These are phyloP conservation scores for Colletotrichum lupini DNA, from an alignment of 2,329 filamentous ascomycete species.

Conservation along the genomic window DNA sequence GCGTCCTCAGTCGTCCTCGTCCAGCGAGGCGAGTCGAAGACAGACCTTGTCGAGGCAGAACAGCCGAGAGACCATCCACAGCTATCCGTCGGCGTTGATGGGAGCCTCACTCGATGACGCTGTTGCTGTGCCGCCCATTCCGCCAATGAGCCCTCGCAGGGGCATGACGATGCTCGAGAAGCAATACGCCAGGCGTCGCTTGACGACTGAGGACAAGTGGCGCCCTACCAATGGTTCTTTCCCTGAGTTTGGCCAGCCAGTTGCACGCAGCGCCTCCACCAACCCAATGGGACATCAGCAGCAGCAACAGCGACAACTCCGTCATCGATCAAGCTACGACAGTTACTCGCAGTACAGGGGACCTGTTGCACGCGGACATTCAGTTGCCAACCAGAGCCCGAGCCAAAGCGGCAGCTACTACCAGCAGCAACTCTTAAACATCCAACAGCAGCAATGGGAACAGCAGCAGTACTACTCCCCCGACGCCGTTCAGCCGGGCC, in stretches of 20 bases:
- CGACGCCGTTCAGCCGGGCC: constrained; percentile 47
- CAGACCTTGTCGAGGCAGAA: constrained; percentile 33
- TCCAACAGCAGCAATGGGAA: constrained; percentile 40
- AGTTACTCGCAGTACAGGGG: constrained; percentile 36
- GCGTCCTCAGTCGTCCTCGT: constrained; percentile 49
- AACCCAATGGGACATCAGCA: constrained; percentile 15
- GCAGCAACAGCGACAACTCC: constrained; percentile 38
- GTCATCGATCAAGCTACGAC: constrained; percentile 49
- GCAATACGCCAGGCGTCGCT: constrained; percentile 29
- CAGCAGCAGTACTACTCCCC: constrained; percentile 40
- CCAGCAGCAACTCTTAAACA: constrained; percentile 25
- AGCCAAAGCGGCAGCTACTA: constrained; percentile 30
- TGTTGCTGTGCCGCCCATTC: constrained; percentile 37
- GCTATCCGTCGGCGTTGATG: constrained; percentile 37
- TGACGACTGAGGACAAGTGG: not conserved
- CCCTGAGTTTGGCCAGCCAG: not conserved
- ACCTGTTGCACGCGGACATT: constrained; percentile 16
- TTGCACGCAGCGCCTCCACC: constrained; percentile 13
- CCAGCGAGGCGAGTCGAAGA: constrained; percentile 34
- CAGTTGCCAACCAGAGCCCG: constrained; percentile 31
- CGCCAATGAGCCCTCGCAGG: constrained; percentile 39
- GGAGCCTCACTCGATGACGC: constrained; percentile 25
- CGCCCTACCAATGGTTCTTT: constrained; percentile 3
- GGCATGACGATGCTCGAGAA: constrained; percentile 14
- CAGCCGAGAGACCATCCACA: constrained; percentile 38